Conservation (phyloP, 208 protist genomes). For the Leishmania tropica region DNA sequence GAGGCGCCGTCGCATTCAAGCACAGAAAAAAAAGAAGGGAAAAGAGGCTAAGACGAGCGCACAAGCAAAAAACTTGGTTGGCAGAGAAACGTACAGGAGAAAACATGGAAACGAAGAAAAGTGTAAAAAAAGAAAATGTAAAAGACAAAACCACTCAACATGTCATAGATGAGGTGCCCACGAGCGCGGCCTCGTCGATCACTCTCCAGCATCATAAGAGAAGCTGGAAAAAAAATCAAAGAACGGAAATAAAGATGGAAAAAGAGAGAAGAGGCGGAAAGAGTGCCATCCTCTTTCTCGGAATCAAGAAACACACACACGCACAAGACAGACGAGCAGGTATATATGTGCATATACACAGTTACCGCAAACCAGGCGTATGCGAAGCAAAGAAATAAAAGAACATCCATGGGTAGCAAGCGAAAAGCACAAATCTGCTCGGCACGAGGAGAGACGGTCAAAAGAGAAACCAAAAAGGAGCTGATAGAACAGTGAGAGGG, state of each 20-base stretch:
- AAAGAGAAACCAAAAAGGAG: background rate
- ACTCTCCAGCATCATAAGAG: background rate
- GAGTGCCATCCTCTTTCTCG: background rate
- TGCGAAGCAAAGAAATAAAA: background rate
- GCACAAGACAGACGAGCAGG: background rate
- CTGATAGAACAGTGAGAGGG: background rate
- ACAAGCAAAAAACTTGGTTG: background rate
- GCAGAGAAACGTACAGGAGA: background rate
- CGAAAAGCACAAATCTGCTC: background rate
- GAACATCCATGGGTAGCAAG: background rate
- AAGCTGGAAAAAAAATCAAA: background rate
- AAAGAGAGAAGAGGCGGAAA: background rate
- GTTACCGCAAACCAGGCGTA: background rate
- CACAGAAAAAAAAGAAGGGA: conserved; percentile 9
- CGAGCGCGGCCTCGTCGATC: background rate
- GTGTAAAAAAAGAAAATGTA: background rate
- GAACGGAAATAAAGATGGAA: background rate
- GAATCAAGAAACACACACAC: background rate
- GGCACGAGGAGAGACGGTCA: background rate
- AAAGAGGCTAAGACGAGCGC: background rate
- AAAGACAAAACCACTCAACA: background rate
- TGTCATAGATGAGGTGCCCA: background rate
- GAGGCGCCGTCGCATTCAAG: background rate
- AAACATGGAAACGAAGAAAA: background rate
- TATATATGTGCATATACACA: background rate